phyloP scores from a whole-genome alignment of 2,329 filamentous ascomycete species.

The Phaeosphaeria sp. region DNA sequence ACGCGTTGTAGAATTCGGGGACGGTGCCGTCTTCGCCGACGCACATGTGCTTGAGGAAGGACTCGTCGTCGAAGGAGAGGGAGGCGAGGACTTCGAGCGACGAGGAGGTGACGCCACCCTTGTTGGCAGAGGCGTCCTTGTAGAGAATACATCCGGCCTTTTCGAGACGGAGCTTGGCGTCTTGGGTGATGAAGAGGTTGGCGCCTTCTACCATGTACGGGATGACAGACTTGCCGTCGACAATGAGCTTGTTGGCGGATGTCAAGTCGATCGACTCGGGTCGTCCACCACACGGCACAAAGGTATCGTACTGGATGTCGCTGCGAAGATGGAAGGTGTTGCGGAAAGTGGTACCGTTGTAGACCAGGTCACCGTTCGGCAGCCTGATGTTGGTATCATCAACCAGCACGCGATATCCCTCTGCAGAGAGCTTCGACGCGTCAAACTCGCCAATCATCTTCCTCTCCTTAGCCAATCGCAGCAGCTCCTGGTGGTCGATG shows the following conservation, averaged over 20 bases:
- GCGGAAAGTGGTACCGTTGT: constrained; percentile 93
- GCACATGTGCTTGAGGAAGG: constrained; percentile 95
- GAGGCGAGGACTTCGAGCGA: constrained; percentile 95
- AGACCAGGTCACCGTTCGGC: constrained; percentile 82
- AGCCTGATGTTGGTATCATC: constrained; percentile 91
- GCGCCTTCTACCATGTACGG: constrained; percentile 98
- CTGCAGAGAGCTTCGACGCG: constrained; percentile 78
- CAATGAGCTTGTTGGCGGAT: constrained; percentile 85
- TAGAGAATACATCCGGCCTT: constrained; percentile 93
- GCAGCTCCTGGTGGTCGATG: constrained; percentile 81
- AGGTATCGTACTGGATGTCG: constrained; percentile 77
- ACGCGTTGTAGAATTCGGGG: constrained; percentile 90
- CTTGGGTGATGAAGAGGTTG: constrained; percentile 98
- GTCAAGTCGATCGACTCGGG: constrained; percentile 96
- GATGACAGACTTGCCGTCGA: constrained; percentile 83
- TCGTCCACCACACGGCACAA: constrained; percentile 95
- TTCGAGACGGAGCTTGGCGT: constrained; percentile 94
- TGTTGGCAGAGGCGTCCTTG: constrained; percentile 98
- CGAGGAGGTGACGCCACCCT: constrained; percentile 96
- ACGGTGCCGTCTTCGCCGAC: constrained; percentile 76
- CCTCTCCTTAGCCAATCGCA: constrained; percentile 83
- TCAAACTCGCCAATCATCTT: constrained; percentile 92
- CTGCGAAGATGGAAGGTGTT: constrained; percentile 95
- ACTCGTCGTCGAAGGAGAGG: constrained; percentile 88
- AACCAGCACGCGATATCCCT: constrained; percentile 90